Conservation (phyloP, 768 basidiomycete species). For the Pleurotus citrinopileatus region DNA sequence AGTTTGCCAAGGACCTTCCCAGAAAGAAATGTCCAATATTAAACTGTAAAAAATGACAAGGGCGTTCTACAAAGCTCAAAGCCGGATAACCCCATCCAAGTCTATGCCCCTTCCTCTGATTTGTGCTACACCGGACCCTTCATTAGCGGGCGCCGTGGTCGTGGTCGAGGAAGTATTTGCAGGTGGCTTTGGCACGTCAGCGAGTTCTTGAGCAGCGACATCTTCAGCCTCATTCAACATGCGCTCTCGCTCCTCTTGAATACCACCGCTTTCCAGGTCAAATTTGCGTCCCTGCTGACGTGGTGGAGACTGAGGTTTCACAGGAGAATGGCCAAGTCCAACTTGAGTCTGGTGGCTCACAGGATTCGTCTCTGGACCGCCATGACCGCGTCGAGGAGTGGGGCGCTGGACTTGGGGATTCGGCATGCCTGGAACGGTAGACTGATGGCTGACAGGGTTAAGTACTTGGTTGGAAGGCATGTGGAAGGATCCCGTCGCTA, state of each 20-base stretch:
- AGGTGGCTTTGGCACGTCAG: conserved; percentile 6
- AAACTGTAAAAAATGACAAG: too few species aligned
- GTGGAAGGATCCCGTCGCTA: conserved; percentile 22
- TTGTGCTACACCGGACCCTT: background rate
- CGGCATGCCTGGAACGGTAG: conserved; percentile 4
- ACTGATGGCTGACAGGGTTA: conserved; percentile 1
- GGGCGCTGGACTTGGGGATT: background rate
- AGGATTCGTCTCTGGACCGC: conserved; percentile 13
- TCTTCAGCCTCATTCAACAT: conserved; percentile 32
- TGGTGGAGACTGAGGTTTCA: conserved; percentile 13
- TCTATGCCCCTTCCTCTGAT: conserved; percentile 5
- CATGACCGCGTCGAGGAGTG: background rate
- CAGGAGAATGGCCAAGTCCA: conserved; percentile 5
- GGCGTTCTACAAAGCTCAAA: conserved; percentile 7
- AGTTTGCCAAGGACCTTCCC: too few species aligned
- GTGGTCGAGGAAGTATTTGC: conserved; percentile 1
- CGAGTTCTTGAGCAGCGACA: conserved; percentile 15
- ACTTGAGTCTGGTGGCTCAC: conserved; percentile 16
- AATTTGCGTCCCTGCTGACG: conserved; percentile 11
- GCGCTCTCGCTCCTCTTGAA: conserved; percentile 32
- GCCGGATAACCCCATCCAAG: conserved; percentile 11
- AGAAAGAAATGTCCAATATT: too few species aligned
- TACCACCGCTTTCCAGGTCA: conserved; percentile 16
- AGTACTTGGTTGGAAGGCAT: conserved; percentile 8
- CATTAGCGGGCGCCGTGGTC: background rate